Evolutionary conservation across 805 yeast genomes (phyloP), one percentile per base, ranked within the genome.

Genomic region (Sugiyamaella marilandica): DNA sequence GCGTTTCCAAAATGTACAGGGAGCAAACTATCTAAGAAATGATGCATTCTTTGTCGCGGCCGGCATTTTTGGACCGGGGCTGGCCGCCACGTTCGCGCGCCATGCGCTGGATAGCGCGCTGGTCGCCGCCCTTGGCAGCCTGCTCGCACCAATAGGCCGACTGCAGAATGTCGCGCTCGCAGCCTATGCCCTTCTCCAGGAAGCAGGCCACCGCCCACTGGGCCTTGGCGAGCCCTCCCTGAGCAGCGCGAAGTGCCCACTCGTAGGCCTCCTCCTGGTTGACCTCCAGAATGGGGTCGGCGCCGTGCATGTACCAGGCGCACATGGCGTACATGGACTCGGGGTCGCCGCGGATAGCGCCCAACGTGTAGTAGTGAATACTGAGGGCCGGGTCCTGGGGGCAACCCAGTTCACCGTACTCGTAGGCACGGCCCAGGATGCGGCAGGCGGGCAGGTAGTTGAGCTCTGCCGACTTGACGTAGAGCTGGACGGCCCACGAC

Each of bases 261-360:
- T 88, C 94, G 67, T 84, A 92, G 1, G 97, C 95, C 69, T 91
- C 97, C 50, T 72, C 78, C 51, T 84, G 86, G 67, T 91, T 92
- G 57, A 80, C 79, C 8, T 83, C 84, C 61, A 94, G 76, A 45
- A 79, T 80, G n/a, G 94, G 91, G 33, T 86, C 91, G 33, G 87
- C 83, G 0, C 99, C 99, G 26, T 89, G 85, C 68, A 92, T 74
- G 66, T 92, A 94, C 97, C 98, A 94, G 1, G 97, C 97, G 68
- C 97, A 91, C 73, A 92, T 75, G 1, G 96, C 91, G 63, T 92
- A 74, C 96, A 92, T 94, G 10, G 96, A 84, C 46, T 80, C 83
- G 0, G 95, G 79, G 67, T 94, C 96, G 5, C 96, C 97, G 2
- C 84, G 84, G 31, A 84, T 67, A 0, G 98, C 97, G 0, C 96